Base-by-base conservation (phyloP, 352 stramenopile genomes). In the Phytophthora capsici region DNA sequence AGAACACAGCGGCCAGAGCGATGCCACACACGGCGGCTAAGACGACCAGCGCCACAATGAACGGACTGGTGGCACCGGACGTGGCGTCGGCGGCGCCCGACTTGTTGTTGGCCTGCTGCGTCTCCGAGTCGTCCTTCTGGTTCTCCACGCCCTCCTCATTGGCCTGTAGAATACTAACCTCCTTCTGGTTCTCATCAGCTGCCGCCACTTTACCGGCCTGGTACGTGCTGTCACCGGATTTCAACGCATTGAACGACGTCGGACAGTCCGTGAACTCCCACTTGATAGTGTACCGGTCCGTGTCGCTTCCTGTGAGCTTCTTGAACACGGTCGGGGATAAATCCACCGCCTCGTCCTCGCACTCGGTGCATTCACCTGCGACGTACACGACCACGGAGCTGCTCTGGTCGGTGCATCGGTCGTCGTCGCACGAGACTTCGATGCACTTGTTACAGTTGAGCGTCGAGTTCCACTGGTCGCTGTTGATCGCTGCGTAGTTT, bases 401-500 rank as follows among this genome's bases (percentile, higher is more conserved):
- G 22, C 30, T 65, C n/a, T 66, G 63, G 55, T 82, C 63, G 17
- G 40, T 46, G 60, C 84, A 89, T 3, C 67, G 59, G 16, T 63
- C 20, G 62, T 91, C 82, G 6, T 55, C 56, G 56, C 82, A 91
- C 17, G 66, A 68, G 19, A 89, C 71, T 49, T 86, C 66, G 44
- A 80, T 75, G 52, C 84, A 93, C 23, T 78, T 77, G 12, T 74
- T 75, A 46, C 84, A 90, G 67, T 84, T 78, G 9, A 51, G 57
- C 22, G 74, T 81, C 55, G 36, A 59, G 48, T 87, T 65, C 72
- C 82, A 88, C 46, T 90, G 81, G 2, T 63, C 34, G 14, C 48
- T 66, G 54, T 92, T 92, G 37, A 92, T 54, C 23, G 81, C 80
- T 2, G 70, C 81, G 57, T 90, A 89, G 34, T 82, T 81, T 36